phyloP scores from a whole-genome alignment of 805 yeast species.

The Candida gorgasii region DNA sequence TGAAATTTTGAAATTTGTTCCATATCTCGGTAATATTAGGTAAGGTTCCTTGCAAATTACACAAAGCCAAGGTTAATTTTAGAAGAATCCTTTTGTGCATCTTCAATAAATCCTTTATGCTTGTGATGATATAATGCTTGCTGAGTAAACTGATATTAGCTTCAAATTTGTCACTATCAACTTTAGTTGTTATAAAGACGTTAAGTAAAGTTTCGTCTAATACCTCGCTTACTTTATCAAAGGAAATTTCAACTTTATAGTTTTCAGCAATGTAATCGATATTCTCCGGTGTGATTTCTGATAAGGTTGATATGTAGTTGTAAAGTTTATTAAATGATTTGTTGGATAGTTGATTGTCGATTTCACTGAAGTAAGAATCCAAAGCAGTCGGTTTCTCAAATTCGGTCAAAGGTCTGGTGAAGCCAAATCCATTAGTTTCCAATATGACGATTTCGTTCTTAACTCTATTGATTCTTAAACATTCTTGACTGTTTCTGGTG shows the following conservation, averaged over 20 bases:
- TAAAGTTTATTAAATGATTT: slow-evolving; percentile 29
- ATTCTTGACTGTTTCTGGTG: slow-evolving; percentile 58
- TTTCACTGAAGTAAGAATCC: slow-evolving; percentile 20
- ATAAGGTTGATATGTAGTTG: slow-evolving; percentile 1
- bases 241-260: slow-evolving; percentile 17
- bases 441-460: slow-evolving; percentile 21
- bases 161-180: slow-evolving; percentile 3
- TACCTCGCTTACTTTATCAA: slow-evolving; percentile 10
- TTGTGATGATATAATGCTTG: slow-evolving; percentile 23
- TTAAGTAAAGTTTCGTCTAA: slow-evolving; percentile 18
- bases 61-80: slow-evolving; percentile 29
- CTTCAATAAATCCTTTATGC: slow-evolving; percentile 30
- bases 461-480: slow-evolving; percentile 46
- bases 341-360: slow-evolving; percentile 28
- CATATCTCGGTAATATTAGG: slow-evolving; percentile 25
- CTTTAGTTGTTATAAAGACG: too few relatives aligned
- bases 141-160: slow-evolving; percentile 22
- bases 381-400: slow-evolving; percentile 27
- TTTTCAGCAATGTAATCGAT: slow-evolving; percentile 25
- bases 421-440: slow-evolving; percentile 36
- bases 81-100: slow-evolving; percentile 26
- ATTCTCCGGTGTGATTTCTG: slow-evolving; percentile 1
- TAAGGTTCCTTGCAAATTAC: slow-evolving; percentile 30
- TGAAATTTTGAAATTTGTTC: slow-evolving; percentile 26
- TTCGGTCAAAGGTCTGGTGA: slow-evolving; percentile 31